phyloP scores from a whole-genome alignment of 306 rosid species.

The Pueraria montana region DNA sequence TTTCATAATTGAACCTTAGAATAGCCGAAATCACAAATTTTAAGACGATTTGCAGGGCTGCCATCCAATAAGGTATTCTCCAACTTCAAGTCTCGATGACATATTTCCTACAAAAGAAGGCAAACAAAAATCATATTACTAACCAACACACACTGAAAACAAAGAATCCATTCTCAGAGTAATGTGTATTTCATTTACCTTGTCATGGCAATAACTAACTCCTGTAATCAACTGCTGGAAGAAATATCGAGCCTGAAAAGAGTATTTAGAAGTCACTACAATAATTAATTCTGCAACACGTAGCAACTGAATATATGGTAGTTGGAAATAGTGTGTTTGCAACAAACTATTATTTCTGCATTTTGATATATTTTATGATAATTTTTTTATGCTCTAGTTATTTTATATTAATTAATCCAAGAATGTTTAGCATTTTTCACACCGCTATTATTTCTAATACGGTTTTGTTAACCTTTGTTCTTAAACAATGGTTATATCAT shows the following conservation, averaged over 20 bases:
- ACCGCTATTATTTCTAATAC: too few species aligned
- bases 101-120: slow-evolving; percentile 62
- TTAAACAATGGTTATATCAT: too few species aligned
- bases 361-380: too few species aligned
- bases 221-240: slow-evolving; percentile 81
- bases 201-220: slow-evolving; percentile 66
- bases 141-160: not conserved
- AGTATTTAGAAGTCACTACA: slow-evolving; percentile 25
- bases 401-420: too few species aligned
- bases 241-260: slow-evolving; percentile 78
- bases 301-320: too few species aligned
- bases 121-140: not conserved
- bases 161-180: not conserved
- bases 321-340: too few species aligned
- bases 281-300: too few species aligned
- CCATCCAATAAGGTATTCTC: slow-evolving; percentile 76
- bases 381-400: too few species aligned
- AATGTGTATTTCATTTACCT: slow-evolving; percentile 50
- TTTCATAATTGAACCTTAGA: slow-evolving; percentile 64
- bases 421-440: too few species aligned
- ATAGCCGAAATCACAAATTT: slow-evolving; percentile 83
- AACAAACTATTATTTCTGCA: too few species aligned
- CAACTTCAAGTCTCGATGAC: slow-evolving; percentile 80
- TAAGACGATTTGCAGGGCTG: slow-evolving; percentile 68
- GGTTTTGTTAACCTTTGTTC: too few species aligned